Percentiles rank a stretch among this genome's conserved stretches.
Evolutionary conservation across 2,329 filamentous ascomycete genomes (phyloP).

Genomic region (Bipolaris bicolor): DNA sequence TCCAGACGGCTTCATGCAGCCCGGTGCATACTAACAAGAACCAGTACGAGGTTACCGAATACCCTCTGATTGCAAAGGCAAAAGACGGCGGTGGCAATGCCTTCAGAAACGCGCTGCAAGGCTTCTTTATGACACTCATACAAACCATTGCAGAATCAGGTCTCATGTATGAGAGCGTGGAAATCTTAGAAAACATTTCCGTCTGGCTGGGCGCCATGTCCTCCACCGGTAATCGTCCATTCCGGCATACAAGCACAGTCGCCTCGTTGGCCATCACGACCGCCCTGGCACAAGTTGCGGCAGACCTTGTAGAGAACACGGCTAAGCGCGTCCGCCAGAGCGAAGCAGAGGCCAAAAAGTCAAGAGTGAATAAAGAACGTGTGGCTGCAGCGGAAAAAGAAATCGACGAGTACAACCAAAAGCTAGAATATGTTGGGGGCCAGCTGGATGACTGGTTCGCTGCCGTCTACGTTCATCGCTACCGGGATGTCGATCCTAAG

Average conservation of each 20-base stretch:
- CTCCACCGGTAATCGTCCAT: slow-evolving; percentile 83
- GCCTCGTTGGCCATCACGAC: slow-evolving; percentile 81
- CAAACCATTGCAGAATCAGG: slow-evolving; percentile 81
- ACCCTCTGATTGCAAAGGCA: slow-evolving; percentile 84
- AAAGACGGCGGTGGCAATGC: slow-evolving; percentile 76
- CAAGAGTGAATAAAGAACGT: slow-evolving; percentile 77
- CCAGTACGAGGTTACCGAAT: slow-evolving; percentile 80
- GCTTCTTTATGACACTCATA: slow-evolving; percentile 80
- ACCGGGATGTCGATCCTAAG: slow-evolving; percentile 88
- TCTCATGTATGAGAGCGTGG: slow-evolving; percentile 75
- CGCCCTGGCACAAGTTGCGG: slow-evolving; percentile 75
- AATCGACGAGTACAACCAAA: slow-evolving; percentile 71
- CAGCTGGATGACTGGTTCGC: slow-evolving; percentile 87
- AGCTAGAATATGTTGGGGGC: slow-evolving; percentile 71
- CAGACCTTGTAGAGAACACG: slow-evolving; percentile 72
- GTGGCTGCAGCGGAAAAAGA: slow-evolving; percentile 74
- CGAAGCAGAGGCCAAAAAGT: slow-evolving; percentile 76
- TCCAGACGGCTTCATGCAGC: slow-evolving; percentile 9
- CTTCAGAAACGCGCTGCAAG: slow-evolving; percentile 77
- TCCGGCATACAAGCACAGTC: slow-evolving; percentile 91
- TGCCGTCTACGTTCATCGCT: slow-evolving; percentile 91
- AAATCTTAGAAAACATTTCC: slow-evolving; percentile 85
- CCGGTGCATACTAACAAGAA: slow-evolving; percentile 18
- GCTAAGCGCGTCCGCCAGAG: slow-evolving; percentile 79
- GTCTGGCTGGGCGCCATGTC: slow-evolving; percentile 92